Conservation (phyloP, 345 rosid species). For the Luvunga scandens region DNA sequence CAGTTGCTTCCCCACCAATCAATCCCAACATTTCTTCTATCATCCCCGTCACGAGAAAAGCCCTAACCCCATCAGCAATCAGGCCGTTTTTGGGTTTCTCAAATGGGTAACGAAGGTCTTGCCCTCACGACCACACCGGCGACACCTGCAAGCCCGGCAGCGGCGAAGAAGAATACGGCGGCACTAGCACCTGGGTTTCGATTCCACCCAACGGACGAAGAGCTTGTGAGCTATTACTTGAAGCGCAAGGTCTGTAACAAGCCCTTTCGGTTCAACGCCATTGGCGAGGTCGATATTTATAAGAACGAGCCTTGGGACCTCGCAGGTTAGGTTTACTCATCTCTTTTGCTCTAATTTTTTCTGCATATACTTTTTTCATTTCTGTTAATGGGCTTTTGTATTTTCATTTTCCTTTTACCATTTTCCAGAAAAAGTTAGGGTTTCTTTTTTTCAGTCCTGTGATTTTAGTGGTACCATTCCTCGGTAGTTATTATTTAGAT, state of each 20-base stretch:
- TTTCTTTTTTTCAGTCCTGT: background rate
- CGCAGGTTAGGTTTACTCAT: constrained; percentile 38
- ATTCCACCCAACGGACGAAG: constrained; percentile 92
- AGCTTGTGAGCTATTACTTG: constrained; percentile 75
- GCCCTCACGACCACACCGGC: too few relatives aligned
- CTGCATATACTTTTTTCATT: background rate
- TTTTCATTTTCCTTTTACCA: too few relatives aligned
- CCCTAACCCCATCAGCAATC: background rate
- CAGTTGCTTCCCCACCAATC: constrained; percentile 54
- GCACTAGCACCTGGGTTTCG: constrained; percentile 82
- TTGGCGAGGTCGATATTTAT: constrained; percentile 81
- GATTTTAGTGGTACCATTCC: background rate
- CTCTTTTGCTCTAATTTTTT: background rate
- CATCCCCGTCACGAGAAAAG: background rate
- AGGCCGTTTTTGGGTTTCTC: background rate
- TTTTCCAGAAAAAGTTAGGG: too few relatives aligned
- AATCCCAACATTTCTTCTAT: constrained; percentile 3
- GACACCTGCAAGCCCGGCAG: too few relatives aligned
- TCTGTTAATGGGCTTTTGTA: background rate
- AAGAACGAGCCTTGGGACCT: constrained; percentile 87
- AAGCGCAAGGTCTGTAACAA: constrained; percentile 70
- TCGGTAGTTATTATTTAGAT: background rate
- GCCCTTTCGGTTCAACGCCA: constrained; percentile 67
- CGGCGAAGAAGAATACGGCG: constrained; percentile 31
- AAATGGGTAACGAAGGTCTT: background rate